Conservation (phyloP, 2,329 filamentous ascomycete genomes). For the Cordyceps cicadae region DNA sequence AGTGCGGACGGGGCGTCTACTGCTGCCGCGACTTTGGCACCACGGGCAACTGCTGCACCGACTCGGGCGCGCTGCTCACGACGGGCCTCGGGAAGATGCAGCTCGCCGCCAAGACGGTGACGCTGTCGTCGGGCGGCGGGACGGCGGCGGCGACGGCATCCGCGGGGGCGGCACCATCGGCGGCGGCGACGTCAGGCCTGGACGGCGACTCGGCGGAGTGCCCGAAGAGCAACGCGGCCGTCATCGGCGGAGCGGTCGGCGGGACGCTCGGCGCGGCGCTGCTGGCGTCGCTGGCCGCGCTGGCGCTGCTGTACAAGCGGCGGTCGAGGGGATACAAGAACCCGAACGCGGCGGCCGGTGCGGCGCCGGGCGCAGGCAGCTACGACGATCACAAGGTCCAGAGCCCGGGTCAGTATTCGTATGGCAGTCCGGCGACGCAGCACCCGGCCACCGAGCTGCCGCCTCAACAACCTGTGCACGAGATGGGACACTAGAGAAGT, state of each 20-base stretch:
- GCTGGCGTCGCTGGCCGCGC: conserved; percentile 16
- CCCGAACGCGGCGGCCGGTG: not conserved
- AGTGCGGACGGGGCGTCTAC: conserved; percentile 14
- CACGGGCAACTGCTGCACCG: conserved; percentile 15
- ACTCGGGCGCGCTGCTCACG: not conserved
- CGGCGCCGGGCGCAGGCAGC: not conserved
- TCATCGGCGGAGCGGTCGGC: conserved; percentile 18
- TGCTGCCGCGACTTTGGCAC: conserved; percentile 15
- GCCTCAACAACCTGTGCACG: not conserved
- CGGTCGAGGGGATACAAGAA: not conserved
- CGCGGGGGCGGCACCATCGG: not conserved
- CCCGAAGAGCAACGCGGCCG: conserved; percentile 16
- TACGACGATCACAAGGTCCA: not conserved
- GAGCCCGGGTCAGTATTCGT: not conserved
- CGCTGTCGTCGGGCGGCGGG: not conserved
- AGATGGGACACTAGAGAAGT: not conserved
- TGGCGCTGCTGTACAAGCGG: conserved; percentile 13
- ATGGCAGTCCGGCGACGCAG: not conserved
- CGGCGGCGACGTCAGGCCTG: not conserved
- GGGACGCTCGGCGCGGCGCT: conserved; percentile 17
- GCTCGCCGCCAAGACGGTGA: conserved; percentile 6
- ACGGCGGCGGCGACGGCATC: not conserved
- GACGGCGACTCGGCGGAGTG: conserved; percentile 2
- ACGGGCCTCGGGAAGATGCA: conserved; percentile 11
- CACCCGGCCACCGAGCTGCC: not conserved